Evolutionary conservation across 768 basidiomycete species (phyloP), one percentile per base, ranked within the genome.

Genomic region (Termitomyces sp.): DNA sequence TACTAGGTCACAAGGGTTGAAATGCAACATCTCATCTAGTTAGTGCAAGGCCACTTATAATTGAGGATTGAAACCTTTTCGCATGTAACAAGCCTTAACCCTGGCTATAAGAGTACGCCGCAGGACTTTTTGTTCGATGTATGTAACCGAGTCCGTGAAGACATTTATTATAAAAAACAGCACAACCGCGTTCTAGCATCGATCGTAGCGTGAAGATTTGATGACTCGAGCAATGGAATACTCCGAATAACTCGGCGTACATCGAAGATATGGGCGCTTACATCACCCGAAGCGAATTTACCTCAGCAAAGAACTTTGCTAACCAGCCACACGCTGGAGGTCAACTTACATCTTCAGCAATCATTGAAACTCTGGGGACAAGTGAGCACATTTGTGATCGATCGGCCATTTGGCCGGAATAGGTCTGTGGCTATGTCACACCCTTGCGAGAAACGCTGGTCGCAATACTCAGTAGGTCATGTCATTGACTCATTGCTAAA

Each of bases 271-370:
- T 5, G 37, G 3, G 35, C 5, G 37, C 50, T 51, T 51, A 50
- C 60, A 60, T 64, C 62, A 66, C 50, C 34, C 41, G n/a, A 59
- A 55, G 3, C 40, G 41, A 61, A 59, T 49, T n/a, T 48, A 55
- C 27, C 51, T 61, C 54, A 44, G 47, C 34, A 34, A 14, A 12
- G 34, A 53, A 41, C 41, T 41, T 44, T 42, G 44, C 42, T 39
- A 42, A 43, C 35, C 45, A 50, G 35, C 5, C 35, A 43, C 32
- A 23, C 44, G 52, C 61, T 59, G 59, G 61, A 52, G 58, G 54
- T 42, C 61, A 49, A 37, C 49, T 55, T 16, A 32, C 61, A 65
- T 61, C 60, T 59, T 51, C 61, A 63, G 65, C 66, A 64, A 64
- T 63, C 56, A 50, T 39, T 16, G 41, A 57, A 59, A 55, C 43